phyloP scores from a whole-genome alignment of 352 stramenopile species.

The Pythium apleroticum region DNA sequence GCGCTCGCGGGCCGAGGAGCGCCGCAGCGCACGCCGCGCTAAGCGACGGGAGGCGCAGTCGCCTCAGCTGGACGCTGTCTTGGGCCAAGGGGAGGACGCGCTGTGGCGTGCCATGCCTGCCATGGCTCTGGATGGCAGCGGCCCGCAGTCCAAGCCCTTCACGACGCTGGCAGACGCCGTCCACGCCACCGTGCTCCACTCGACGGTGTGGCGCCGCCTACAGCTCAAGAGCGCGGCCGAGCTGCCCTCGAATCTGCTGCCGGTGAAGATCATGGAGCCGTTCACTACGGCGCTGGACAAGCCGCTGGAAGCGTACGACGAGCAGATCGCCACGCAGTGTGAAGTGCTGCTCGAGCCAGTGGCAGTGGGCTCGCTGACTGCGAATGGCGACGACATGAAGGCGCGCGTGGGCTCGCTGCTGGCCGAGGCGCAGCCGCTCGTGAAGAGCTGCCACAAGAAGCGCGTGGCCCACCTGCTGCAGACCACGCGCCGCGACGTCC shows the following conservation, averaged over 20 bases:
- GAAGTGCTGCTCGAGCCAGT: slow-evolving; percentile 21
- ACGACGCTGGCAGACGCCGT: slow-evolving; percentile 39
- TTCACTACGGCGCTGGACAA: slow-evolving; percentile 40
- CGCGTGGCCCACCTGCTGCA: slow-evolving; percentile 23
- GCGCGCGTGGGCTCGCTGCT: slow-evolving; percentile 37
- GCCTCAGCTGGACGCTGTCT: slow-evolving; percentile 8
- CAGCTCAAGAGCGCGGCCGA: slow-evolving; percentile 23
- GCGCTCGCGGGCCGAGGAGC: slow-evolving; percentile 50
- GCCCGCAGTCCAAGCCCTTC: slow-evolving; percentile 29
- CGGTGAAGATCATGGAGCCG: slow-evolving; percentile 18
- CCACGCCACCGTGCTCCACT: slow-evolving; percentile 47
- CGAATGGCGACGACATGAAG: slow-evolving; percentile 27
- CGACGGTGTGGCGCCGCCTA: slow-evolving; percentile 62
- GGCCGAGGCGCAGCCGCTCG: slow-evolving; percentile 34
- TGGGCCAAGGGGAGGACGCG: not conserved
- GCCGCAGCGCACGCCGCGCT: slow-evolving; percentile 48
- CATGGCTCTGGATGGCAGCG: slow-evolving; percentile 19
- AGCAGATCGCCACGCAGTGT: slow-evolving; percentile 23
- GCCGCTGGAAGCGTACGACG: slow-evolving; percentile 44
- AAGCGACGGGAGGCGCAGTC: slow-evolving; percentile 43
- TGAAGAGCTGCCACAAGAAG: slow-evolving; percentile 14
- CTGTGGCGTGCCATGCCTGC: slow-evolving; percentile 10
- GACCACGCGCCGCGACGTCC: slow-evolving; percentile 23
- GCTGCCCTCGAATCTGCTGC: slow-evolving; percentile 44
- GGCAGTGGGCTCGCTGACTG: not conserved